Percentiles rank a stretch among this genome's conserved stretches.
phyloP scores from a whole-genome alignment of 176 grass and related monocot species.

The Hsuehochloa calcarea region DNA sequence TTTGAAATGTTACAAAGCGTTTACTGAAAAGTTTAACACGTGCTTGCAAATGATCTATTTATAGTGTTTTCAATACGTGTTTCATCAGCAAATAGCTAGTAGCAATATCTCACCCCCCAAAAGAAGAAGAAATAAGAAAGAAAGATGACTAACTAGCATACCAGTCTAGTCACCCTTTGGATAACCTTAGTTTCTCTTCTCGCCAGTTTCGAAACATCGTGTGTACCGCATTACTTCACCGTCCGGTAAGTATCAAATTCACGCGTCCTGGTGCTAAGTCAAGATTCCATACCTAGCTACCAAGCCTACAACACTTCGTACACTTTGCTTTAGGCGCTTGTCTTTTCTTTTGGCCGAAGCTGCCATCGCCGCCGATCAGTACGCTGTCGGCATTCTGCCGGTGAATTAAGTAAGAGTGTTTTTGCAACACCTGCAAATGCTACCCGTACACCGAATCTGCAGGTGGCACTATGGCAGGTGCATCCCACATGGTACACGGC shows the following conservation, averaged over 20 bases:
- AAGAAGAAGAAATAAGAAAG: neutral
- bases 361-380: neutral
- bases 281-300: no score
- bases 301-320: neutral
- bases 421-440: neutral
- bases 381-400: no score
- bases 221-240: neutral
- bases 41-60: neutral
- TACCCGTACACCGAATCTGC: neutral
- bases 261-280: neutral
- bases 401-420: neutral
- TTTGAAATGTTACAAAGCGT: neutral
- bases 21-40: neutral
- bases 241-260: neutral
- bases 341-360: neutral
- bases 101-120: neutral
- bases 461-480: neutral
- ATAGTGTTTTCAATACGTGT: neutral
- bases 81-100: neutral
- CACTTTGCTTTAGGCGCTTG: neutral
- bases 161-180: neutral
- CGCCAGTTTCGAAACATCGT: neutral
- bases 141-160: neutral
- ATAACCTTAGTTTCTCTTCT: neutral
- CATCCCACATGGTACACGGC: no score